Base-by-base conservation (phyloP, 768 basidiomycete species). In the Auriscalpium orientale region DNA sequence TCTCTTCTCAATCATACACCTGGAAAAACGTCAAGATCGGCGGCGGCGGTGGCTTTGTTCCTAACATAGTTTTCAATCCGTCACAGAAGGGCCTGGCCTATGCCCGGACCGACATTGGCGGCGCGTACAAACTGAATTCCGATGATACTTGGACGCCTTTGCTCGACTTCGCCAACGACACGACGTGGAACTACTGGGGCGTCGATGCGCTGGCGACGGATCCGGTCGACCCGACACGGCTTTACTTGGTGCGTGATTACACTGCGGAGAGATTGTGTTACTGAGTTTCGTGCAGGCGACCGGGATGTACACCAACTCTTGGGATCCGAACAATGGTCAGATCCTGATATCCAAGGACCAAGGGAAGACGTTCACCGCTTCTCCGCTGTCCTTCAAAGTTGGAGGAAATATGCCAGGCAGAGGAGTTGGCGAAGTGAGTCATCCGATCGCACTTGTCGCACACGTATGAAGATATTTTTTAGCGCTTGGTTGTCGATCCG, bases 351-450 rank as follows among this genome's bases (percentile, higher is more conserved):
- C 84, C 20, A 76, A 73, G 8, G 78, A 87, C 62, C 72, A 75
- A 55, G 83, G 84, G 11, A 64, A 73, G n/a, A 80, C 80, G 0
- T 87, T 77, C 64, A 79, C 74, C 1, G 59, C 75, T 2, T 77
- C 80, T 7, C 61, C 66, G 8, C 67, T 87, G 0, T 79, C 83
- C 0, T 85, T 85, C 75, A 86, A 86, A 60, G 78, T 84, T 35
- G 83, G 84, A 35, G 83, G 83, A 8, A 84, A 84, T 65, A 83
- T 83, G 83, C 83, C 83, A 36, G 83, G 83, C 50, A 80, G 83
- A 64, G 84, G 82, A 63, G 78, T 83, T 77, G 78, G 80, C 64
- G 80, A 81, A 71, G 79, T 78, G 64, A 34, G 62, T 54, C 8
- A 47, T 35, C 28, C n/a, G 16, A 8, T n/a, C 22, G 12, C 36